phyloP scores from a whole-genome alignment of 2,329 filamentous ascomycete genomes.

The Nemania abortiva region DNA sequence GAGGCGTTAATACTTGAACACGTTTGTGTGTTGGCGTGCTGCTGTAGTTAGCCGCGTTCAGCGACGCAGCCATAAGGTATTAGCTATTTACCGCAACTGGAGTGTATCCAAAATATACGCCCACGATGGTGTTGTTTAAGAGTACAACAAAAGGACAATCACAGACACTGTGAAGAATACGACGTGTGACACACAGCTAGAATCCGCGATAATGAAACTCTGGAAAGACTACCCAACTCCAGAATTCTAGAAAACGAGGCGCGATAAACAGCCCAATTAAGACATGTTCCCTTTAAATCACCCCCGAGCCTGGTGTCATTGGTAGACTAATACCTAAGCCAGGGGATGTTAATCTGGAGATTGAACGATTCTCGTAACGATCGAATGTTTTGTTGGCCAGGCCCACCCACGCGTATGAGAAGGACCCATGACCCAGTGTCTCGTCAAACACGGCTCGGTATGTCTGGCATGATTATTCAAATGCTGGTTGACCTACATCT shows the following conservation, averaged over 20 bases:
- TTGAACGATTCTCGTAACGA: constrained; percentile 22
- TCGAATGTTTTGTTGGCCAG: constrained; percentile 20
- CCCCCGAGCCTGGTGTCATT: constrained; percentile 1
- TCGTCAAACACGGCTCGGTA: constrained; percentile 15
- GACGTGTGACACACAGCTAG: constrained; percentile 18
- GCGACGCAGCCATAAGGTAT: constrained; percentile 6
- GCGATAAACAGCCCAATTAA: background rate
- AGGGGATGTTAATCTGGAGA: constrained; percentile 19
- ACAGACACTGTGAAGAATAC: constrained; percentile 30
- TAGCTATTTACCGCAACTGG: background rate
- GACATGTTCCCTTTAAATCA: constrained; percentile 11
- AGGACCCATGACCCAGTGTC: background rate
- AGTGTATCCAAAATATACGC: constrained; percentile 16
- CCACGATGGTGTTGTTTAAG: constrained; percentile 18
- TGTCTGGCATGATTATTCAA: constrained; percentile 24
- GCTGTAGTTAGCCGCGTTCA: constrained; percentile 20
- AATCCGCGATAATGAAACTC: constrained; percentile 7
- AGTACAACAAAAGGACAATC: constrained; percentile 24
- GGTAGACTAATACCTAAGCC: constrained; percentile 9
- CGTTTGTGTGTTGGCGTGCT: constrained; percentile 9
- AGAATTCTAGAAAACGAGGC: constrained; percentile 28
- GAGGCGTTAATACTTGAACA: constrained; percentile 17
- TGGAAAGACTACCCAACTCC: constrained; percentile 15
- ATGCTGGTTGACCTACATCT: constrained; percentile 31
- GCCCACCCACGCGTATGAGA: constrained; percentile 11